Evolutionary conservation across 257 asterid genomes (phyloP).

Genomic region (Gardenia jasminoides): DNA sequence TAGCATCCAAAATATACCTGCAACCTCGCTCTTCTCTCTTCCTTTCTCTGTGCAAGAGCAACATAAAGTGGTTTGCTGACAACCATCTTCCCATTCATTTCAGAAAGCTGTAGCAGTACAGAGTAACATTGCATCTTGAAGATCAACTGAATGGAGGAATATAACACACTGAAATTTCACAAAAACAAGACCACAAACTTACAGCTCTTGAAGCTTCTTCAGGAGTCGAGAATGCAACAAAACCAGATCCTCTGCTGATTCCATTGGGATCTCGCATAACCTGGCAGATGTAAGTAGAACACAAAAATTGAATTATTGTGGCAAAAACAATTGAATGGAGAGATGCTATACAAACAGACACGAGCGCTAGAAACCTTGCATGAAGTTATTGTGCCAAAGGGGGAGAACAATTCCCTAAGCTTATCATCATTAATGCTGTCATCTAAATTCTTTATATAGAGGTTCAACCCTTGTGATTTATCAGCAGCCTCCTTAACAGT

Average conservation of each 20-base stretch:
- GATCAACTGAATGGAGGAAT: background rate
- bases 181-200: constrained; percentile 22
- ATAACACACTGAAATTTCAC: background rate
- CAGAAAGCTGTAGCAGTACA: constrained; percentile 51
- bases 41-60: constrained; percentile 92
- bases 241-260: constrained; percentile 91
- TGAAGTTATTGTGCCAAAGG: constrained; percentile 80
- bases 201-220: constrained; percentile 94
- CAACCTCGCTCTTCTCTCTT: constrained; percentile 84
- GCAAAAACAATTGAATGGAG: background rate
- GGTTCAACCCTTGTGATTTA: constrained; percentile 73
- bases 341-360: background rate
- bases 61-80: constrained; percentile 83
- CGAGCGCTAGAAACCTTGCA: constrained; percentile 63
- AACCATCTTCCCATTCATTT: constrained; percentile 89
- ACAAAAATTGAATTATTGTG: background rate
- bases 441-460: constrained; percentile 84
- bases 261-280: constrained; percentile 93
- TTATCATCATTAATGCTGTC: constrained; percentile 77
- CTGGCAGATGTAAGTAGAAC: constrained; percentile 27
- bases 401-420: constrained; percentile 76
- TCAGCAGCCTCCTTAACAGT: constrained; percentile 75
- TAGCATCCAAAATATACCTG: constrained; percentile 48
- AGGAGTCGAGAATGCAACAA: constrained; percentile 88
- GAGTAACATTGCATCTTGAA: background rate